phyloP scores from a whole-genome alignment of 768 basidiomycete species.

The Royoungia palumana region DNA sequence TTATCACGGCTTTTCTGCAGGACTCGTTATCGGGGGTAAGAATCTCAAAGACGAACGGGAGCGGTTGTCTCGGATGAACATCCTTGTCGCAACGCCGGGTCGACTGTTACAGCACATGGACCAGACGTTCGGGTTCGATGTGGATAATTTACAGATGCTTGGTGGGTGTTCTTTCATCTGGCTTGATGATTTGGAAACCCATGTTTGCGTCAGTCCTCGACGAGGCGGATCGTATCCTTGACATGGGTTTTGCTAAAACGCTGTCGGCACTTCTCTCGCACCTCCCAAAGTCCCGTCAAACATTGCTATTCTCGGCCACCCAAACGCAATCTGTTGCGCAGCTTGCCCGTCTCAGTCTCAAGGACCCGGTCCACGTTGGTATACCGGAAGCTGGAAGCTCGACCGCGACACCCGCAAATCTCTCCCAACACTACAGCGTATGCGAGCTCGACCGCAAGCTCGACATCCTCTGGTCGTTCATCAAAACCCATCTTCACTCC shows the following conservation, averaged over 20 bases:
- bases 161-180: constrained; percentile 46
- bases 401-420: constrained; percentile 62
- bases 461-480: constrained; percentile 89
- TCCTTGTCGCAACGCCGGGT: constrained; percentile 96
- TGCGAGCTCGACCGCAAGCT: constrained; percentile 85
- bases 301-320: constrained; percentile 94
- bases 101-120: constrained; percentile 97
- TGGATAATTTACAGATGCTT: constrained; percentile 85
- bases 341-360: constrained; percentile 85
- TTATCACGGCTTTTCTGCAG: constrained; percentile 89
- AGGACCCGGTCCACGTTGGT: constrained; percentile 74
- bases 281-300: constrained; percentile 89
- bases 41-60: constrained; percentile 90
- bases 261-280: constrained; percentile 89
- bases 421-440: constrained; percentile 88
- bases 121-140: constrained; percentile 93
- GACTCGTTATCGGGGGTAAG: constrained; percentile 95
- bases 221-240: constrained; percentile 94
- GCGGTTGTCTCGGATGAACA: constrained; percentile 90
- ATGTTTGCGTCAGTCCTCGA: constrained; percentile 66
- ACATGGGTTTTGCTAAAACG: constrained; percentile 92
- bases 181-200: background rate
- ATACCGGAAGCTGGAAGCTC: constrained; percentile 46
- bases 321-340: constrained; percentile 88
- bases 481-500: constrained; percentile 87